Evolutionary conservation across 1,284 basidiomycete species (phyloP), one percentile per base, ranked within the genome.

Genomic region (Moesziomyces sp.): DNA sequence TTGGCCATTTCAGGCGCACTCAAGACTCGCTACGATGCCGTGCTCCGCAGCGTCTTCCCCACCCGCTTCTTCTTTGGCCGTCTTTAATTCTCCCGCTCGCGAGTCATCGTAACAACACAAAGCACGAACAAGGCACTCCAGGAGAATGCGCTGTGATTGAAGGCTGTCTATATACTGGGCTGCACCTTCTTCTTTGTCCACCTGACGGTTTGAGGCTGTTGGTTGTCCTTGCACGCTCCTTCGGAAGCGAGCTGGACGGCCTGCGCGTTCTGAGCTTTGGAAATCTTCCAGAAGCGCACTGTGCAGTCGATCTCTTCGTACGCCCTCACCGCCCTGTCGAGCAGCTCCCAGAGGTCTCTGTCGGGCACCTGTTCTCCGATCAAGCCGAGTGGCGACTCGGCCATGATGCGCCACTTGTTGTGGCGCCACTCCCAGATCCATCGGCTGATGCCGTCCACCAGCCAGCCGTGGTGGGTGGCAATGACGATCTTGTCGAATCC

Each of bases 401-500:
- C 43, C 47, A 54, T 79, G 38, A 84, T 59, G 3, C 57, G 46
- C 81, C 81, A 84, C n/a, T 62, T 63, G 55, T 82, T 81, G 28
- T 67, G 57, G 10, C 76, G 59, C 82, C 82, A 84, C 46, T 72
- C 63, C 78, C 78, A 83, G 58, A 83, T 83, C 62, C 81, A 76
- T 11, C 77, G 43, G 14, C 70, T 46, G 57, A 83, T 83, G 0
- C 81, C 82, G 44, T 74, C 75, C 33, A 83, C 82, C 16, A 84
- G 67, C 82, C 82, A 84, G 5, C 58, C 47, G 45, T 83, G 76
- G 45, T 80, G 74, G 8, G 76, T 77, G 24, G 76, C 82, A 16
- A 84, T 58, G 23, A 84, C 82, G 43, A 84, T 64, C 68, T 83
- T 79, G 62, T 83, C 78, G 24, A 82, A 82, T 9, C 82, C 82